These are phyloP conservation scores for Cyclanthera cordifolia DNA, from an alignment of 306 rosid species.

Conservation along the genomic window DNA sequence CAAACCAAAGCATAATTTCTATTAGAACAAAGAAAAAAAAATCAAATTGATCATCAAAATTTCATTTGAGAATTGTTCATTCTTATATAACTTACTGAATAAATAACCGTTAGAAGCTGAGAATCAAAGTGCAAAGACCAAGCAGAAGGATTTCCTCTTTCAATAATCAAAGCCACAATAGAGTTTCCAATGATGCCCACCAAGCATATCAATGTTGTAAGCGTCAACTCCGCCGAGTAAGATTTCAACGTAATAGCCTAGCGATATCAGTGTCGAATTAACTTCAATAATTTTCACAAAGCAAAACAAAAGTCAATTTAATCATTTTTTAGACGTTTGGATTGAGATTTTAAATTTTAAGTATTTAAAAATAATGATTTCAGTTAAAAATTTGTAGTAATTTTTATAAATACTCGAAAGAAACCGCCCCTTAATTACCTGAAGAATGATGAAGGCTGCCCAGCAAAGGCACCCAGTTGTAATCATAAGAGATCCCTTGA, in stretches of 20 bases:
- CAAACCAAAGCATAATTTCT: not conserved
- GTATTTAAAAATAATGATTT: no score
- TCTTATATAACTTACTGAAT: constrained; percentile 25
- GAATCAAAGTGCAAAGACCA: constrained; percentile 33
- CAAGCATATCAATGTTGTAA: constrained; percentile 37
- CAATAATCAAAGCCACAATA: constrained; percentile 24
- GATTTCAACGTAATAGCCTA: constrained; percentile 36
- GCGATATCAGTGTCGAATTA: not conserved
- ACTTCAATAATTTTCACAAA: not conserved
- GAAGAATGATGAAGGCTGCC: constrained; percentile 36
- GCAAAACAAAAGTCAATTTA: not conserved
- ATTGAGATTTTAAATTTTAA: no score
- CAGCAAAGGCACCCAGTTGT: constrained; percentile 31
- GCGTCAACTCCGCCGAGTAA: constrained; percentile 41
- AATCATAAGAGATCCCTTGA: constrained; percentile 34
- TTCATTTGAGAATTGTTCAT: no score
- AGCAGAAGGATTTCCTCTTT: constrained; percentile 31
- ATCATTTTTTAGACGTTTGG: no score
- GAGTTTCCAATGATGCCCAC: constrained; percentile 22
- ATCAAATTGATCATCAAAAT: no score
- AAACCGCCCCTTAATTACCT: constrained; percentile 17
- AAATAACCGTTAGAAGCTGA: constrained; percentile 24
- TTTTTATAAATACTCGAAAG: no score
- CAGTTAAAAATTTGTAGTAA: no score
- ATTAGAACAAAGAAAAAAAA: no score